Evolutionary conservation across 768 basidiomycete species (phyloP).

Genomic region (Candolleomyces eurysporus): DNA sequence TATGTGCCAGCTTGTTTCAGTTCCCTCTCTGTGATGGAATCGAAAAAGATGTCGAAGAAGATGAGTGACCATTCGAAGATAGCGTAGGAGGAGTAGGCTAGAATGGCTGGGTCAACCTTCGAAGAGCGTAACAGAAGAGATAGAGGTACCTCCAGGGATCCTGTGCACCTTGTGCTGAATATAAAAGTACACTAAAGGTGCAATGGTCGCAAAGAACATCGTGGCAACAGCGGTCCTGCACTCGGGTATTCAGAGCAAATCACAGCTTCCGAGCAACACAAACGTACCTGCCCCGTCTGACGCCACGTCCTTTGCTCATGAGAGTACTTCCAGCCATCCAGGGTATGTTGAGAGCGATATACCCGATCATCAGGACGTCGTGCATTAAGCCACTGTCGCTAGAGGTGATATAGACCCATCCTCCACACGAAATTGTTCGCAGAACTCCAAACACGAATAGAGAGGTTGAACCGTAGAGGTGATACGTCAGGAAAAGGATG

Average conservation of each 20-base stretch:
- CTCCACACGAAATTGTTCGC: conserved; percentile 80
- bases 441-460: conserved; percentile 63
- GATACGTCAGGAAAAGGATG: conserved; percentile 62
- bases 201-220: conserved; percentile 70
- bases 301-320: conserved; percentile 46
- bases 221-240: not conserved
- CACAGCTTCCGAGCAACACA: conserved; percentile 51
- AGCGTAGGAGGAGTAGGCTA: conserved; percentile 84
- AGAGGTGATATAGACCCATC: conserved; percentile 91
- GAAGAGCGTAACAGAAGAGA: not conserved
- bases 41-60: conserved; percentile 67
- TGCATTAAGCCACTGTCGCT: conserved; percentile 81
- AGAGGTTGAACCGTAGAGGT: conserved; percentile 43
- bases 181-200: conserved; percentile 82
- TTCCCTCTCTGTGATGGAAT: conserved; percentile 63
- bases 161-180: conserved; percentile 80
- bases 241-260: not conserved
- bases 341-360: conserved; percentile 80
- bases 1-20: conserved; percentile 53
- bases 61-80: conserved; percentile 90
- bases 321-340: conserved; percentile 81
- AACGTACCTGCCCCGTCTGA: conserved; percentile 54
- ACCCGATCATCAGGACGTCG: conserved; percentile 85
- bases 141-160: conserved; percentile 68
- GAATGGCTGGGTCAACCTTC: not conserved